These are phyloP conservation scores for Neoscytalidium dimidiatum DNA, from an alignment of 2,329 filamentous ascomycete species.

Conservation along the genomic window DNA sequence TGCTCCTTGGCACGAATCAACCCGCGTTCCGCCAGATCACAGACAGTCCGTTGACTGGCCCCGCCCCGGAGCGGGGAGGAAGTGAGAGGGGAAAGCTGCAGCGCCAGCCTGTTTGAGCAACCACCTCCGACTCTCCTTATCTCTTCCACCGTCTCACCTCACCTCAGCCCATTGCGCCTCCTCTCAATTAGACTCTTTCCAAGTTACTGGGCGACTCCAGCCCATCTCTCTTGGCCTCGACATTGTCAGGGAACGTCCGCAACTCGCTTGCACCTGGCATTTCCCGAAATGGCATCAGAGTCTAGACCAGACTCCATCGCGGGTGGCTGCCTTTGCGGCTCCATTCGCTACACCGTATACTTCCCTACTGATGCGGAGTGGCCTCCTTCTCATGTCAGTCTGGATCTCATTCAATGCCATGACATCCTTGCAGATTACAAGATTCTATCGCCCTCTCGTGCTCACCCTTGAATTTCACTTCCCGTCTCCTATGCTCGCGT, in stretches of 20 bases:
- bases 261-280: neutral
- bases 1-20: neutral
- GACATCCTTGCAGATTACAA: neutral
- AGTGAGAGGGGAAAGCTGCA: neutral
- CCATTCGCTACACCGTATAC: conserved; percentile 27
- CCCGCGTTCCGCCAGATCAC: neutral
- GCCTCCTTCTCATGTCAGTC: conserved; percentile 26
- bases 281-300: neutral
- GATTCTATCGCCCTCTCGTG: too few relatives aligned
- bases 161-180: neutral
- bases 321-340: conserved; percentile 30
- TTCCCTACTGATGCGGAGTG: conserved; percentile 27
- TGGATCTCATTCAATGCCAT: neutral
- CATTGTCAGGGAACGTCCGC: neutral
- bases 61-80: neutral
- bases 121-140: neutral
- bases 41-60: neutral
- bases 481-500: neutral
- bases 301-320: conserved; percentile 4
- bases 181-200: neutral
- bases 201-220: neutral
- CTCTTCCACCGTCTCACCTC: neutral
- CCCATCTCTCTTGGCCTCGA: neutral
- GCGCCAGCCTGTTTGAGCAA: neutral
- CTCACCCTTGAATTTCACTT: neutral